Evolutionary conservation across 768 basidiomycete species (phyloP), one percentile per base, ranked within the genome.

Genomic region (Russula vinacea): DNA sequence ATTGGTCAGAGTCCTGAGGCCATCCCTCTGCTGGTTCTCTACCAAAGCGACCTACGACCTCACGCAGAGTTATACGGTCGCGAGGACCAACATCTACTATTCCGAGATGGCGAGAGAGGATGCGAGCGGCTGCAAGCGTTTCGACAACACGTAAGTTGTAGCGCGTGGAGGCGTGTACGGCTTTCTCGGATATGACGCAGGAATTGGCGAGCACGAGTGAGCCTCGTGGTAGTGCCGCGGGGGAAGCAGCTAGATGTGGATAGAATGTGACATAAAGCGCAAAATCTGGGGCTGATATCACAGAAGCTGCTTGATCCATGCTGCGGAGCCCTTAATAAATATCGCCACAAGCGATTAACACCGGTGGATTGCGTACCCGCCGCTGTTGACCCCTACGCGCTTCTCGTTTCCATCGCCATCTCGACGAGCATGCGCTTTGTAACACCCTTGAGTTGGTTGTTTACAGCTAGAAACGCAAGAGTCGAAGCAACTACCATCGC

Each of bases 121-220:
- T 78, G 29, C 89, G 81, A 0, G 94, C 91, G 1, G 85, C 88
- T 40, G 86, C 87, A 22, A 93, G 85, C 0, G 88, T 90, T 74
- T 97, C 94, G n/a, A 95, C 89, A 39, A 94, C 93, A 39, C 92
- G 90, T 17, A 95, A 79, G 71, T 97, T 96, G 78, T 96, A 95
- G 51, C 86, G 81, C 40, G 80, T 82, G 69, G 87, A 89, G 1
- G 91, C 89, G 40, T 84, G 85, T 60, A 85, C 80, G 1, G 85
- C 84, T 74, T 95, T 94, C 73, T 94, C 88, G 33, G 89, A 84
- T 26, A 88, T 84, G 39, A 92, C 86, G 44, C 92, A 84, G 19
- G 91, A 91, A 77, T 92, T 91, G n/a, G 89, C 86, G 71, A 85
- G 84, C 60, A 92, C 87, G 70, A 90, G 88, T 16, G 85, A 82